phyloP scores from a whole-genome alignment of 129 eudicot species.

The Mikania micrantha region DNA sequence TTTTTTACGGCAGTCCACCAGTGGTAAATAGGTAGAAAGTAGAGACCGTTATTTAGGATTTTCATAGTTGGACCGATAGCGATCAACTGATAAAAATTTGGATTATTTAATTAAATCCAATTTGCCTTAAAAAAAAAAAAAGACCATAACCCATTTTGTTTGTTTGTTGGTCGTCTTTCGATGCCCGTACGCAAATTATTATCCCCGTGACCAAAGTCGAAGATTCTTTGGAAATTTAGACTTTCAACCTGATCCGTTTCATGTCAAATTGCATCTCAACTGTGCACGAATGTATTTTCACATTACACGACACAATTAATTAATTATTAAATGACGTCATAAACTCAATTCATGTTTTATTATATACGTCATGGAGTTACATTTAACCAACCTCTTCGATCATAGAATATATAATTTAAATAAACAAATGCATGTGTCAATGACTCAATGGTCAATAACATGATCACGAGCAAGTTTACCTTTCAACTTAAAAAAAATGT shows the following conservation, averaged over 20 bases:
- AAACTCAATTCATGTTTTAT: neutral
- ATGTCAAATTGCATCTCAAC: neutral
- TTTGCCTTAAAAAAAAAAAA: too few species aligned
- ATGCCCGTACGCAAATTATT: neutral
- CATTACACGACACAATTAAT: neutral
- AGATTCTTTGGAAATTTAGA: neutral
- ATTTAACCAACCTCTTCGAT: neutral
- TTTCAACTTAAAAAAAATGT: constrained; percentile 7
- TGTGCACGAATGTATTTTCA: neutral
- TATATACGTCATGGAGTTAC: neutral
- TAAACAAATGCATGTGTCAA: neutral
- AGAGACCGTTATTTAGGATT: too few species aligned
- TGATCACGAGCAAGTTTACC: constrained; percentile 21
- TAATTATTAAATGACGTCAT: too few species aligned
- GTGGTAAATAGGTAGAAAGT: too few species aligned
- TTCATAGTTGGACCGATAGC: too few species aligned
- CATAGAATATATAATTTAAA: neutral
- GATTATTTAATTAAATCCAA: too few species aligned
- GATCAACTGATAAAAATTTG: too few species aligned
- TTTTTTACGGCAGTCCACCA: too few species aligned
- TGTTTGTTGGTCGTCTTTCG: neutral
- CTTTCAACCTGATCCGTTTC: neutral
- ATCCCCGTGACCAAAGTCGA: constrained; percentile 4
- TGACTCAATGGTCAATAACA: constrained; percentile 16
- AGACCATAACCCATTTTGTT: neutral